phyloP scores from a whole-genome alignment of 192 early-diverging fungal genomes.

The Chytriomyces sp. region DNA sequence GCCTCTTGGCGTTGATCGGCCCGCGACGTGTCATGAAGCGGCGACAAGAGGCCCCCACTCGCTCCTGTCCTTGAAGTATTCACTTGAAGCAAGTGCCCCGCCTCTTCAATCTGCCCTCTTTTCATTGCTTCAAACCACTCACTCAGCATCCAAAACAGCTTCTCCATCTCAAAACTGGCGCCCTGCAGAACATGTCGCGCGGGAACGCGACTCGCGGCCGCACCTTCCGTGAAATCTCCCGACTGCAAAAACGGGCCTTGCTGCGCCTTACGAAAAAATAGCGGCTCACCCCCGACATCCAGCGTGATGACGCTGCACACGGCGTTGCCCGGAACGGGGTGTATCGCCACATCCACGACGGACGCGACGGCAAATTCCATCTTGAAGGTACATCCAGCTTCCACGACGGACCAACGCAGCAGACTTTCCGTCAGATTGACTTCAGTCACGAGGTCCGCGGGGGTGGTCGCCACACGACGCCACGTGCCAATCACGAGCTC shows the following conservation, averaged over 20 bases:
- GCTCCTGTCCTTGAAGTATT: too few relatives aligned
- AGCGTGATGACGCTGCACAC: neutral
- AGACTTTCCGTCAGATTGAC: constrained; percentile 2
- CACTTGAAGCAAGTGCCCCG: too few relatives aligned
- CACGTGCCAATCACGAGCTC: constrained; percentile 27
- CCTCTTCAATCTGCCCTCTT: too few relatives aligned
- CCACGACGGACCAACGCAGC: constrained; percentile 21
- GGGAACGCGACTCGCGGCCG: neutral
- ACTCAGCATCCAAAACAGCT: constrained; percentile 1
- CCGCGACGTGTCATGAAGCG: too few relatives aligned
- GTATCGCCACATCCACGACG: constrained; percentile 23
- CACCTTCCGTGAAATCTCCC: constrained; percentile 24
- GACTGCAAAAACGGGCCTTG: constrained; percentile 7
- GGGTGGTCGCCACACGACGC: constrained; percentile 24
- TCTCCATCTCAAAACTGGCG: constrained; percentile 4
- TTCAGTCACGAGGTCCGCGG: neutral
- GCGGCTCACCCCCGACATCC: constrained; percentile 7
- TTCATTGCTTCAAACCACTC: constrained; percentile 5
- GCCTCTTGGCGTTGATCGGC: too few relatives aligned
- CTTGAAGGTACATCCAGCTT: constrained; percentile 14
- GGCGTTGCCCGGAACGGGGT: neutral
- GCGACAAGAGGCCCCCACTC: too few relatives aligned
- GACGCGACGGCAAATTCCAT: constrained; percentile 16
- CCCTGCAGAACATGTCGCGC: constrained; percentile 9
- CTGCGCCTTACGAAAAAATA: constrained; percentile 1